phyloP scores from a whole-genome alignment of 768 basidiomycete genomes.

The Phylloporus scabripes region DNA sequence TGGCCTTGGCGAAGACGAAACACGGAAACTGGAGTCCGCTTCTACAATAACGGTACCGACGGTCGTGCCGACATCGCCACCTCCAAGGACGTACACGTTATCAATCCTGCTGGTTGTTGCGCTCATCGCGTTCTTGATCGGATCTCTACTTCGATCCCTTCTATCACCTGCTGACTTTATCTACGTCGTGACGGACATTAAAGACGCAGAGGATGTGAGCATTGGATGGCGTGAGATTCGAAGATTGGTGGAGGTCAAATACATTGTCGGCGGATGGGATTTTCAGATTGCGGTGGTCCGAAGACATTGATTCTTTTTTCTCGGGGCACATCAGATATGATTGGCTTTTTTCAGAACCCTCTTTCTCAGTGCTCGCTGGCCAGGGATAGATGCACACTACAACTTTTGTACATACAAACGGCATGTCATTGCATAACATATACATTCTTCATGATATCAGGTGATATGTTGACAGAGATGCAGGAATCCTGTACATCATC shows the following conservation, averaged over 20 bases:
- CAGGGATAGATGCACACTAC: background rate
- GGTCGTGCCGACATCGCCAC: background rate
- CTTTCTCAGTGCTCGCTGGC: background rate
- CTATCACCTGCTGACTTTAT: conserved; percentile 90
- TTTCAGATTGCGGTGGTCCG: conserved; percentile 82
- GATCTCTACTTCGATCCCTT: conserved; percentile 83
- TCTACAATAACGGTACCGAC: conserved; percentile 1
- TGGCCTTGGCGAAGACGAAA: conserved; percentile 24
- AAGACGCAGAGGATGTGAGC: conserved; percentile 46
- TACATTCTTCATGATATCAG: background rate
- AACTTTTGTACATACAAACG: background rate
- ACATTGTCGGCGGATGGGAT: conserved; percentile 80
- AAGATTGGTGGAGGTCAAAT: conserved; percentile 76
- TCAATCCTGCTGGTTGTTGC: conserved; percentile 68
- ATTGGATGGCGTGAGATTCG: conserved; percentile 81
- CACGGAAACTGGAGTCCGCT: background rate
- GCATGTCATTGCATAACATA: too few species aligned
- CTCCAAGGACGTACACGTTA: conserved; percentile 33
- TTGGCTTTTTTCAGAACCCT: background rate
- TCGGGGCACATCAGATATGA: background rate
- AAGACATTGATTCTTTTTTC: conserved; percentile 41
- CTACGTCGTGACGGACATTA: conserved; percentile 59
- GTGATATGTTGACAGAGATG: too few species aligned
- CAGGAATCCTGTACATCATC: too few species aligned
- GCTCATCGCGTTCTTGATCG: conserved; percentile 86